phyloP scores from a whole-genome alignment of 2,329 filamentous ascomycete species.

The Sordariomycetes sp. region DNA sequence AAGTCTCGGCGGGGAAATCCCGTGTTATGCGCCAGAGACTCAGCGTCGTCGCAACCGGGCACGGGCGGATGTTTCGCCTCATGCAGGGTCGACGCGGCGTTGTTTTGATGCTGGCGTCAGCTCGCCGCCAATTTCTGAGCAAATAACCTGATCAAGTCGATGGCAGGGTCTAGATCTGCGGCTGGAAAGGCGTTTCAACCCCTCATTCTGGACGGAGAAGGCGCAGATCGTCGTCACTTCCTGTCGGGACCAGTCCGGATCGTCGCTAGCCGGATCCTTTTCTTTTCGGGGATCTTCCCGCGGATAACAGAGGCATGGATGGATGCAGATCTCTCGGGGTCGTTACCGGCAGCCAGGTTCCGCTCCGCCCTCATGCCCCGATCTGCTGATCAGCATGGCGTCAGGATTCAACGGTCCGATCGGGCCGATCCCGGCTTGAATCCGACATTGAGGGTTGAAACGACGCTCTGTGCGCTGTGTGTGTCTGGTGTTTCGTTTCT shows the following conservation, averaged over 20 bases:
- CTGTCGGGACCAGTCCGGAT: not conserved
- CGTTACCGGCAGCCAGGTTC: not conserved
- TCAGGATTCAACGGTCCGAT: too few relatives aligned
- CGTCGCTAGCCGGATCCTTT: not conserved
- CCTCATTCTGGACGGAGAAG: not conserved
- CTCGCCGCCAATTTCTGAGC: not conserved
- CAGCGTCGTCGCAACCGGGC: not conserved
- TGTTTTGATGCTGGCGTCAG: not conserved
- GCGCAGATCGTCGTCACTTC: not conserved
- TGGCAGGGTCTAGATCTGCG: not conserved
- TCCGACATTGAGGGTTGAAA: too few relatives aligned
- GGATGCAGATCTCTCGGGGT: not conserved
- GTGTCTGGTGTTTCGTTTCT: not conserved
- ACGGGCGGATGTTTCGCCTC: not conserved
- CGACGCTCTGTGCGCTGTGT: not conserved
- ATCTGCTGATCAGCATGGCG: too few relatives aligned
- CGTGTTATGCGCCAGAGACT: not conserved
- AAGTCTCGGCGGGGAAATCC: not conserved
- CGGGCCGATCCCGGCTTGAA: too few relatives aligned
- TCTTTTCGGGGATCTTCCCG: not conserved
- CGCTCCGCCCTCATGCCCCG: not conserved
- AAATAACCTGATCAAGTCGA: not conserved
- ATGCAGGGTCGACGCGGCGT: not conserved
- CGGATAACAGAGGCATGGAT: not conserved
- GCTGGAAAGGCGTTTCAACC: not conserved